Percentiles rank a stretch among this genome's conserved stretches.
phyloP scores from a whole-genome alignment of 208 protist genomes.

The Balamuthia mandrillaris region DNA sequence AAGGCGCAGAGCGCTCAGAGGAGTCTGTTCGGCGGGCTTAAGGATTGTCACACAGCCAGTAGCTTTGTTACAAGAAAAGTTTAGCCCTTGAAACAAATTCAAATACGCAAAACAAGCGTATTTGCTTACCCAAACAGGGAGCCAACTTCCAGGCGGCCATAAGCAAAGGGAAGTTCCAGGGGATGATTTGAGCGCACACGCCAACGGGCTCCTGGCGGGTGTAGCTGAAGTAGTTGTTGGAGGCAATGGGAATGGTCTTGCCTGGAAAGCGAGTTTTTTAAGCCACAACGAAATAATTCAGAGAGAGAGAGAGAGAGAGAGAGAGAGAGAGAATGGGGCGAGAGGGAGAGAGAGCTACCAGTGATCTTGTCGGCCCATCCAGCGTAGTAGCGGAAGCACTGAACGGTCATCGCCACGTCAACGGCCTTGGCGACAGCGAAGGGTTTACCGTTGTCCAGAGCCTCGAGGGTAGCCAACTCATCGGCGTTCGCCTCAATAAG shows the following conservation, averaged over 20 bases:
- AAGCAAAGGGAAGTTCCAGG: slow-evolving; percentile 88
- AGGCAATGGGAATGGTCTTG: slow-evolving; percentile 63
- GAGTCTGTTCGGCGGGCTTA: slow-evolving; percentile 86
- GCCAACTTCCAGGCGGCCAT: slow-evolving; percentile 82
- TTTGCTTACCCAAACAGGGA: slow-evolving; percentile 78
- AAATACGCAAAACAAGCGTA: too few relatives aligned
- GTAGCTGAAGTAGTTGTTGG: slow-evolving; percentile 65
- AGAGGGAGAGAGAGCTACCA: too few relatives aligned
- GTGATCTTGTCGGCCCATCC: slow-evolving; percentile 86
- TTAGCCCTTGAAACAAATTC: too few relatives aligned
- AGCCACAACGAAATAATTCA: too few relatives aligned
- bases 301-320: too few relatives aligned
- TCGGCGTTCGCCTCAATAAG: slow-evolving; percentile 70
- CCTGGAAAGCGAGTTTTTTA: too few relatives aligned
- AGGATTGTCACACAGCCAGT: slow-evolving; percentile 79
- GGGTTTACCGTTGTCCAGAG: slow-evolving; percentile 85
- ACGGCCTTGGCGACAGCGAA: slow-evolving; percentile 63
- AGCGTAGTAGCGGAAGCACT: slow-evolving; percentile 82
- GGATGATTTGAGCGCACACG: slow-evolving; percentile 77
- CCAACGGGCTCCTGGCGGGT: slow-evolving; percentile 80
- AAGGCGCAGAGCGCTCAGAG: slow-evolving; percentile 77
- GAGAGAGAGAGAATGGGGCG: too few relatives aligned
- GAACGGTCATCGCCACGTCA: slow-evolving; percentile 70
- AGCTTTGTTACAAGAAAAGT: too few relatives aligned
- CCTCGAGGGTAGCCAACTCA: slow-evolving; percentile 78